These are phyloP conservation scores for Geotrichum klebahnii DNA, from an alignment of 1,139 yeast genomes.

Conservation along the genomic window DNA sequence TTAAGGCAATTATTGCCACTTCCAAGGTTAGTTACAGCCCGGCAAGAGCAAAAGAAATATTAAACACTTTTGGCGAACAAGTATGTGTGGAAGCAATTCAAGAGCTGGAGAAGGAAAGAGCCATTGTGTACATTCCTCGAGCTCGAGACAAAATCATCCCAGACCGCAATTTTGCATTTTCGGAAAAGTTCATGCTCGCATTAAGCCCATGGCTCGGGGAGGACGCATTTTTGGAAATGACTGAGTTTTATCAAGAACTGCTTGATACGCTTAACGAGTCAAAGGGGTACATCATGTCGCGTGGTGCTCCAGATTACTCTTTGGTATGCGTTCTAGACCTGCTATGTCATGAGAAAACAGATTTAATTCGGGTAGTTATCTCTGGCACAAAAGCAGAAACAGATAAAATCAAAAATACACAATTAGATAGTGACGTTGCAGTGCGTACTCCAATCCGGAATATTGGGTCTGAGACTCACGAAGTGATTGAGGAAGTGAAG, in stretches of 20 bases:
- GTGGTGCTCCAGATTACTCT: slow-evolving; percentile 54
- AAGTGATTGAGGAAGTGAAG: slow-evolving; percentile 4
- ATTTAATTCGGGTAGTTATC: slow-evolving; percentile 41
- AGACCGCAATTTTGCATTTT: slow-evolving; percentile 50
- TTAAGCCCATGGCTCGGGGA: slow-evolving; percentile 41
- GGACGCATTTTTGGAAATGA: slow-evolving; percentile 46
- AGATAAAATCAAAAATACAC: no score
- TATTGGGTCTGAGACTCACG: slow-evolving; percentile 19
- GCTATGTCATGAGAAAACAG: slow-evolving; percentile 42
- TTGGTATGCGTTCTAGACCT: slow-evolving; percentile 53
- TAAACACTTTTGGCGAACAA: slow-evolving; percentile 46
- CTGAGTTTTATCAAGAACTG: slow-evolving; percentile 46
- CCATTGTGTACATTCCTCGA: slow-evolving; percentile 49
- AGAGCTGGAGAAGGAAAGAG: slow-evolving; percentile 52
- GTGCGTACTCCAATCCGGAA: slow-evolving; percentile 18
- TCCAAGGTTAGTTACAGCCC: slow-evolving; percentile 48
- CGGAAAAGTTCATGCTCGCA: slow-evolving; percentile 51
- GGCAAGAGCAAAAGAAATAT: slow-evolving; percentile 44
- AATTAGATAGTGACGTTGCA: no score
- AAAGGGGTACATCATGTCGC: slow-evolving; percentile 56
- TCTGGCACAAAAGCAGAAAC: slow-evolving; percentile 48
- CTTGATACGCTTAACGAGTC: slow-evolving; percentile 41
- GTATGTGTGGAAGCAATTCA: slow-evolving; percentile 50
- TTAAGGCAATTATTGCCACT: slow-evolving; percentile 61
- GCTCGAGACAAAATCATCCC: slow-evolving; percentile 44